Percentiles rank a stretch among this genome's conserved stretches.
These are phyloP conservation scores for Trifolium dubium DNA, from an alignment of 306 rosid genomes.

Conservation along the genomic window DNA sequence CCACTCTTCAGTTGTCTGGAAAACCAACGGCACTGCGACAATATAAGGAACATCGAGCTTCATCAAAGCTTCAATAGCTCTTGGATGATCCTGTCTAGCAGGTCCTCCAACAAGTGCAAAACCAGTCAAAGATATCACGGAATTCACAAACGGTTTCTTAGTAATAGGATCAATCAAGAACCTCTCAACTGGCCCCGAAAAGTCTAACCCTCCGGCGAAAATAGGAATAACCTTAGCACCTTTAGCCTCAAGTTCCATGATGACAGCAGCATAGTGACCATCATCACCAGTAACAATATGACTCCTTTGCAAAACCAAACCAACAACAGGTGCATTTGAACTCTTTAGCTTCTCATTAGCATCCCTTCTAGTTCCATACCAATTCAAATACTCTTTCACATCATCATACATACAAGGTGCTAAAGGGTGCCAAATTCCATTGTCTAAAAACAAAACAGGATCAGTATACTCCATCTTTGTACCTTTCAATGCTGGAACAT, in stretches of 20 bases:
- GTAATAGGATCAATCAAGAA: conserved; percentile 78
- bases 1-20: conserved; percentile 99
- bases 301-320: conserved; percentile 90
- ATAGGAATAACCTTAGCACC: conserved; percentile 96
- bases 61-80: conserved; percentile 86
- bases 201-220: conserved; percentile 94
- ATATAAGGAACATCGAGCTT: conserved; percentile 93
- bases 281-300: conserved; percentile 99
- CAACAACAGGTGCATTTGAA: conserved; percentile 63
- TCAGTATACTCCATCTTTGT: conserved; percentile 77
- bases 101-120: conserved; percentile 99
- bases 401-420: conserved; percentile 99
- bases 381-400: conserved; percentile 95
- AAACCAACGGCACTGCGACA: conserved; percentile 96
- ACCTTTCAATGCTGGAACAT: conserved; percentile 83
- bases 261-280: conserved; percentile 95
- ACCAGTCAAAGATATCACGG: conserved; percentile 87
- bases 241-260: conserved; percentile 93
- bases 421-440: conserved; percentile 96
- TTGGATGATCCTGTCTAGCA: conserved; percentile 97
- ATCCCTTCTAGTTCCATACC: conserved; percentile 95
- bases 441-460: conserved; percentile 90
- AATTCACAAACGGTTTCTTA: conserved; percentile 79
- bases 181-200: conserved; percentile 95
- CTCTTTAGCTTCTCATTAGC: conserved; percentile 83